Base-by-base conservation (phyloP, 2,329 filamentous ascomycete genomes). In the Colletotrichum sp. region DNA sequence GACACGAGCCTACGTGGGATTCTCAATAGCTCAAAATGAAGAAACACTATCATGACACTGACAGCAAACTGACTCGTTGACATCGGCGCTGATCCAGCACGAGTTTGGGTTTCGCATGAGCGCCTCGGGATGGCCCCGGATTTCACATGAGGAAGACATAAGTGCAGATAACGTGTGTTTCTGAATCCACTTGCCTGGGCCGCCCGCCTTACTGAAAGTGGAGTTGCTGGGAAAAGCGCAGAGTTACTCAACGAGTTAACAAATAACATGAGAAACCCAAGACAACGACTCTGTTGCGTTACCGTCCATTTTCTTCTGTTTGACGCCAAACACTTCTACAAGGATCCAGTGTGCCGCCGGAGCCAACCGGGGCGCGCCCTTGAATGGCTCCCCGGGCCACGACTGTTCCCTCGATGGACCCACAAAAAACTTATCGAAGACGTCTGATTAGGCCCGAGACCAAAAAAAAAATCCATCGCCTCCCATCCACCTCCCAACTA, bases 401-500 rank as follows among this genome's bases (percentile, higher is more conserved):
- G 15, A 43, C 32, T 65, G 68, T 32, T 67, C 52, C 68, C 63
- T 38, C 15, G 48, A 16, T 30, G 38, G 36, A 48, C 26, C 72
- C 48, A 72, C 57, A 30, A 57, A 68, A 73, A 43, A 67, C 36
- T 52, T 52, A 30, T 55, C n/a, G 63, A 72, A 68, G 28, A 61
- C 30, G 55, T 66, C 66, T 28, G 74, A 76, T 75, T 74, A 74
- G 61, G 24, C 61, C 26, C 21, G 65, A 38, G 57, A 60, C 43
- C 43, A 61, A 61, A 66, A 75, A 76, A 76, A 72, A 74, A 67
- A 61, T 69, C 26, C 76, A 72, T 71, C 77, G 79, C 69, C 77
- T 81, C 68, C 76, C 78, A 80, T 71, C 77, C 77, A 36, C 61
- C 57, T 57, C 7, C 32, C 12, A 72, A 52, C 52, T 67, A 61